Base-by-base conservation (phyloP, 2,329 filamentous ascomycete species). In the Lachnellula hyalina region DNA sequence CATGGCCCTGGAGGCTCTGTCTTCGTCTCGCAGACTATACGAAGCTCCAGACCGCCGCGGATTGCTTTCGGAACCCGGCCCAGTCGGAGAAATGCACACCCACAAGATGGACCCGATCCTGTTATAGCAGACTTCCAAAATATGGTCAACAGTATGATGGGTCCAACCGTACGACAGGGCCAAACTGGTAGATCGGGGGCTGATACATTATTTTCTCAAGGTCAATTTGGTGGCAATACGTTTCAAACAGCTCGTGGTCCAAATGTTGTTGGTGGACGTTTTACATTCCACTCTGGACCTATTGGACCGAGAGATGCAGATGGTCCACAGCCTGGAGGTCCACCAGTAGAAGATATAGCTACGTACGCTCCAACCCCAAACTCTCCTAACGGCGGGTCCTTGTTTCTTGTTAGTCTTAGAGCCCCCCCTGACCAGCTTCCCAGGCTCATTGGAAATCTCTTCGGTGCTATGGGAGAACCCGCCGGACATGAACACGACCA, bases 221-320 rank as follows among this genome's bases (percentile, higher is more conserved):
- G 51, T 21, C 40, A 51, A 25, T 42, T 55, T 44, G 40, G 47
- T 45, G 42, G 42, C 34, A 47, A 41, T 42, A 49, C 59, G 35
- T 62, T 57, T 51, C 60, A 61, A 49, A 58, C 57, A 42, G 46
- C 51, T 19, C 48, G 52, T 38, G 54, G 60, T 41, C 61, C 63
- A 17, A 49, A 53, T 21, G 47, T 67, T 15, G 36, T 61, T n/a
- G 65, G 66, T n/a, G 56, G 57, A 32, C 59, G 63, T 45, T 61
- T 65, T 47, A 67, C 65, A 8, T 68, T 66, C 49, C 70, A 67
- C 11, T 65, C 71, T 48, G 58, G 54, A 35, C 49, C 74, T 48
- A 64, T 81, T 44, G 70, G 68, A 51, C 80, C 81, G 35, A 75
- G 79, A 59, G 74, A 82, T 64, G 72, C 76, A 25, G 74, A 80